phyloP scores from a whole-genome alignment of 768 basidiomycete species.

The Leccinum olivaceopallidum region DNA sequence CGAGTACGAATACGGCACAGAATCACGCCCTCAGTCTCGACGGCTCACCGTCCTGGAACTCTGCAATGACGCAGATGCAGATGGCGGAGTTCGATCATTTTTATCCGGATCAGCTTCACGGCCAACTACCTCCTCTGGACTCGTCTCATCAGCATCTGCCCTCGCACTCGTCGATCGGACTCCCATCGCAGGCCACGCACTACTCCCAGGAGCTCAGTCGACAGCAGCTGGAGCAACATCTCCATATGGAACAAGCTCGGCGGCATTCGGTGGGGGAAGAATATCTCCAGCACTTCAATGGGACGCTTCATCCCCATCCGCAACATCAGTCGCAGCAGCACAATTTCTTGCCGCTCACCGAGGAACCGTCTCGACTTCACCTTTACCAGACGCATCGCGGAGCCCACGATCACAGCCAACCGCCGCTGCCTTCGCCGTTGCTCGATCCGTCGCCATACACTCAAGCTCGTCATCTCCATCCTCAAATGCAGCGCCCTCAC shows the following conservation, averaged over 20 bases:
- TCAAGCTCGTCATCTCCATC: constrained; percentile 35
- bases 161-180: constrained; percentile 53
- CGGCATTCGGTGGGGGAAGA: constrained; percentile 37
- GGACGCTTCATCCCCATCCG: constrained; percentile 33
- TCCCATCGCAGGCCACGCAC: constrained; percentile 31
- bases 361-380: constrained; percentile 34
- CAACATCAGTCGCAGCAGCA: constrained; percentile 30
- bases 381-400: constrained; percentile 37
- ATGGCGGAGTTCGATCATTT: constrained; percentile 48
- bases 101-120: constrained; percentile 42
- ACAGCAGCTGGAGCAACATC: constrained; percentile 44
- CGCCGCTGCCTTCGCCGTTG: constrained; percentile 30
- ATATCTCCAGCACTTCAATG: constrained; percentile 40
- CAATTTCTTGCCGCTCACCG: constrained; percentile 26
- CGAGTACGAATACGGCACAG: constrained; percentile 68
- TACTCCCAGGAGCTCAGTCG: constrained; percentile 52
- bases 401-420: constrained; percentile 34
- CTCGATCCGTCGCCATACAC: constrained; percentile 33
- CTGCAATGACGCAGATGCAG: constrained; percentile 70
- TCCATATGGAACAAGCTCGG: constrained; percentile 35
- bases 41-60: constrained; percentile 85
- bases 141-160: constrained; percentile 48
- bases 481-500: constrained; percentile 35
- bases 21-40: constrained; percentile 77
- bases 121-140: constrained; percentile 46